Conservation (phyloP, 2,329 filamentous ascomycete genomes). For the Verticillium nubilum region DNA sequence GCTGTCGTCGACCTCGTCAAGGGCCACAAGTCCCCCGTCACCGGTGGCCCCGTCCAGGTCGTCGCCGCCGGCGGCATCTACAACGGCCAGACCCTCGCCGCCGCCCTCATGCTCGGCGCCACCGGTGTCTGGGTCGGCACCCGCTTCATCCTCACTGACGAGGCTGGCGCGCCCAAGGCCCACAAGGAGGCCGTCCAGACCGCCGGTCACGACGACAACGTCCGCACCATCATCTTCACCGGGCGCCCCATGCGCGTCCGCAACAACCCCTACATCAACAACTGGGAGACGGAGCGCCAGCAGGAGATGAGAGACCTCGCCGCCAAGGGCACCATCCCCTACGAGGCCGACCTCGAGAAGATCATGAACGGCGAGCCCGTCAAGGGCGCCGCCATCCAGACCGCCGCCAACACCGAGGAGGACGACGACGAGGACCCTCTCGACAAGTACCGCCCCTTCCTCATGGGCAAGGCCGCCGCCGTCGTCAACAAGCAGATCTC, state of each 20-base stretch:
- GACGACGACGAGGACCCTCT: slow-evolving; percentile 78
- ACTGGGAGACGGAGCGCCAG: slow-evolving; percentile 92
- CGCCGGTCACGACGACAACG: slow-evolving; percentile 88
- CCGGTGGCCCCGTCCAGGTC: slow-evolving; percentile 81
- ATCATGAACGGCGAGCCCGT: slow-evolving; percentile 36
- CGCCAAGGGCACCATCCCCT: slow-evolving; percentile 82
- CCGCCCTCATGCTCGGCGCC: slow-evolving; percentile 88
- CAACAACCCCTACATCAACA: slow-evolving; percentile 86
- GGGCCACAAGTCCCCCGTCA: slow-evolving; percentile 80
- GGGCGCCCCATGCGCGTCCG: slow-evolving; percentile 90
- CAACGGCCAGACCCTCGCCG: slow-evolving; percentile 86
- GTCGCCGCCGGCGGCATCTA: slow-evolving; percentile 91
- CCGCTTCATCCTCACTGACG: slow-evolving; percentile 87
- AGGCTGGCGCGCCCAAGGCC: slow-evolving; percentile 86
- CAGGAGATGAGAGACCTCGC: slow-evolving; percentile 92
- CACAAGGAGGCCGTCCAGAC: slow-evolving; percentile 96
- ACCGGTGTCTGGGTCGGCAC: slow-evolving; percentile 95
- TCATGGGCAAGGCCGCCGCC: slow-evolving; percentile 96
- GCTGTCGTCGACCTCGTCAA: slow-evolving; percentile 78
- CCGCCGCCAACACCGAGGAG: slow-evolving; percentile 57
- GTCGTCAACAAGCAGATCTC: slow-evolving; percentile 89
- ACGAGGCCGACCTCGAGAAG: slow-evolving; percentile 90
- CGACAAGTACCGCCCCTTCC: slow-evolving; percentile 83
- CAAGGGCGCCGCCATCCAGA: slow-evolving; percentile 41
- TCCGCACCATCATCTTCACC: slow-evolving; percentile 98